Evolutionary conservation across 2,329 filamentous ascomycete genomes (phyloP), one percentile per base, ranked within the genome.

Genomic region (Aspergillus aculeatus): DNA sequence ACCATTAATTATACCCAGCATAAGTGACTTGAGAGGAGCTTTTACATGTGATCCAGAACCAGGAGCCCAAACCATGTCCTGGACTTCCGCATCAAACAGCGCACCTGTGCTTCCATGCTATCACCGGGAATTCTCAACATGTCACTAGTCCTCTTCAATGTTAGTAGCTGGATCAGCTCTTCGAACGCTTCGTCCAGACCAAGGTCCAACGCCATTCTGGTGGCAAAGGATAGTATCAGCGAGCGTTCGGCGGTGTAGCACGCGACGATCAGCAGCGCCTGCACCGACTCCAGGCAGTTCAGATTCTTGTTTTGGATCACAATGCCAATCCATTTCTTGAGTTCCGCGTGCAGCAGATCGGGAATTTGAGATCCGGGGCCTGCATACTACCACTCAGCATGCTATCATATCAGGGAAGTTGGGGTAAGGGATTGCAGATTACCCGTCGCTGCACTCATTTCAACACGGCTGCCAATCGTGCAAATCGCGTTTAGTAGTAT

Each of bases 191-290:
- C 65, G 57, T 80, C 77, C 0, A 85, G 67, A 1, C 77, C 75
- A 5, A 83, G 64, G 44, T 83, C 80, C 1, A 83, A 69, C 0
- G 82, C 81, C 73, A 84, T 82, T 41, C 80, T 74, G 4, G 80
- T 76, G 1, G 83, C 82, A 48, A 83, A 76, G 0, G 82, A 80
- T 2, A 82, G 71, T 0, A 85, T 70, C 0, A 84, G 66, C 7
- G 80, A 82, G 0, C 82, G 76, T 55, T 84, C 82, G 4, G 83
- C 76, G 0, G 80, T 80, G 61, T 84, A 85, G 57, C 81, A 82
- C 0, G 82, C 81, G 52, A 81, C 75, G 1, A 84, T 72, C 0
- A 84, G 68, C 6, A 85, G 71, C 3, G 83, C 81, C 58, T 85
- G 83, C 0, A 85, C 69, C 0, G 79, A 81, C 59, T 85, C 83